phyloP scores from a whole-genome alignment of 495 filamentous ascomycete species.

The Hypoxylon trugodes region DNA sequence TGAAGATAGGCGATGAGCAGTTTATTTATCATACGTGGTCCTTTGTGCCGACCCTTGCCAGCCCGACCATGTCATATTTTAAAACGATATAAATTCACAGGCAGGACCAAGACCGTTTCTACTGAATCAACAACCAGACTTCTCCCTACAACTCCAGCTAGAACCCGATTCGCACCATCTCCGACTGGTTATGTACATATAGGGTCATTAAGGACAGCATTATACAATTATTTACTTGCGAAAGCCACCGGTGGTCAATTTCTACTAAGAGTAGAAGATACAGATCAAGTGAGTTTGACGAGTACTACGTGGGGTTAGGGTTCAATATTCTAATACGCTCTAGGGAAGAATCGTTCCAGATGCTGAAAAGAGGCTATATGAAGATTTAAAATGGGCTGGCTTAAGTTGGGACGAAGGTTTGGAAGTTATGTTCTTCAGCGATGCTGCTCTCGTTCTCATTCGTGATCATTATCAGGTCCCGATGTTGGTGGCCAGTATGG shows the following conservation, averaged over 20 bases:
- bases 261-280: slow-evolving; percentile 91
- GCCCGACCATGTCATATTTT: slow-evolving; percentile 28
- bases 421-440: not conserved
- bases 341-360: slow-evolving; percentile 64
- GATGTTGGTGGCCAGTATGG: slow-evolving; percentile 79
- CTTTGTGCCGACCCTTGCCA: slow-evolving; percentile 22
- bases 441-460: slow-evolving; percentile 25
- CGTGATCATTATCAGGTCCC: slow-evolving; percentile 65
- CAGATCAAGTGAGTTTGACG: slow-evolving; percentile 75
- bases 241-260: slow-evolving; percentile 93
- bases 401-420: slow-evolving; percentile 93
- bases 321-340: slow-evolving; percentile 20
- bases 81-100: slow-evolving; percentile 36
- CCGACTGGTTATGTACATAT: slow-evolving; percentile 94
- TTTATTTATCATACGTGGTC: slow-evolving; percentile 30
- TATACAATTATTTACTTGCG: slow-evolving; percentile 92
- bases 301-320: not conserved
- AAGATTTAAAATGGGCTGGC: slow-evolving; percentile 88
- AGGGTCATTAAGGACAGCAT: slow-evolving; percentile 86
- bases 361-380: slow-evolving; percentile 77
- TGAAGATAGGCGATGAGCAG: slow-evolving; percentile 33
- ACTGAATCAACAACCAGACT: not conserved
- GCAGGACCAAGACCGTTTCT: slow-evolving; percentile 14
- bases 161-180: slow-evolving; percentile 95
- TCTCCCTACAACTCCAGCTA: slow-evolving; percentile 71